phyloP scores from a whole-genome alignment of 768 basidiomycete genomes.

The Boletus barrowsii region DNA sequence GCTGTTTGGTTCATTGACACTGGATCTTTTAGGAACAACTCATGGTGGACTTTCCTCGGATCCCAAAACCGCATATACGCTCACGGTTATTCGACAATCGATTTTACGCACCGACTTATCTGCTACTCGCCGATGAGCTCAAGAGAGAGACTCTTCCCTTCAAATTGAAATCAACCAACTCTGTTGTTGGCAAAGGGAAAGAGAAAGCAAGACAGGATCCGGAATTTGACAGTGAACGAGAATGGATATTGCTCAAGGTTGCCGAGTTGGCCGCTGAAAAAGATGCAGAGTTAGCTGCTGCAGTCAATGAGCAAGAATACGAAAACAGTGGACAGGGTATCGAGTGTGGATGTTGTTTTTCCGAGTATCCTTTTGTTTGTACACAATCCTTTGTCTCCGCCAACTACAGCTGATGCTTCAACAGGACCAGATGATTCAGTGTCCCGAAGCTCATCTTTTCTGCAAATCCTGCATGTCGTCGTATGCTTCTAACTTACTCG shows the following conservation, averaged over 20 bases:
- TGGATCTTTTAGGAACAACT: constrained; percentile 44
- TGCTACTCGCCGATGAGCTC: constrained; percentile 43
- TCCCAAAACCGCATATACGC: constrained; percentile 56
- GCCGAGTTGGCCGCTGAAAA: constrained; percentile 23
- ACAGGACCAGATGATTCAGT: constrained; percentile 84
- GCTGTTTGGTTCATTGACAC: neutral
- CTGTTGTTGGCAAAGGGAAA: constrained; percentile 40
- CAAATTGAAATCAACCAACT: constrained; percentile 33
- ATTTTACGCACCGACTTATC: constrained; percentile 67
- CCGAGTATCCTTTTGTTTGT: constrained; percentile 66
- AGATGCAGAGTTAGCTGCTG: constrained; percentile 32
- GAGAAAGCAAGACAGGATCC: constrained; percentile 37
- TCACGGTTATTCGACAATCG: constrained; percentile 33
- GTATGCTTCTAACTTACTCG: constrained; percentile 67
- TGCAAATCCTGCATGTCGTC: constrained; percentile 67
- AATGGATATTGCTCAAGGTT: constrained; percentile 45
- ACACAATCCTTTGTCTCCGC: neutral
- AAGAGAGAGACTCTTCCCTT: constrained; percentile 34
- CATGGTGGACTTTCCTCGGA: constrained; percentile 51
- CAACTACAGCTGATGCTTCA: neutral
- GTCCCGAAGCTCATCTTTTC: constrained; percentile 86
- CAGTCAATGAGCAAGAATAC: constrained; percentile 39
- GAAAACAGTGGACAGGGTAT: constrained; percentile 58
- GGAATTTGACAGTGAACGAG: constrained; percentile 42
- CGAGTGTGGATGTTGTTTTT: constrained; percentile 89